Conservation (phyloP, 1,139 yeast genomes). For the Saccharomyces hybrid region DNA sequence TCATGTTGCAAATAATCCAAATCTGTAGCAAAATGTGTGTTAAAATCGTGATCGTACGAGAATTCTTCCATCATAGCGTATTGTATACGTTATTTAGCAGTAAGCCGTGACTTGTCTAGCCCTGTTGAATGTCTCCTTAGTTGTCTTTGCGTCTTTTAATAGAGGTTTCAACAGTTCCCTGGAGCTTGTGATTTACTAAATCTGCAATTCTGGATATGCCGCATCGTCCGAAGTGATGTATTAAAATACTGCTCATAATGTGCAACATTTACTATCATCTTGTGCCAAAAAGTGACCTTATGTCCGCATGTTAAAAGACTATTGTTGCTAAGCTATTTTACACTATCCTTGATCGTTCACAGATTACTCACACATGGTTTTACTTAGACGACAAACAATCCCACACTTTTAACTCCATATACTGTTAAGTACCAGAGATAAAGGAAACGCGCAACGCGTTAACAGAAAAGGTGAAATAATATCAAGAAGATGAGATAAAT, state of each 20-base stretch:
- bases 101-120: not conserved
- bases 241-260: not conserved
- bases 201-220: not conserved
- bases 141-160: slow-evolving; percentile 5
- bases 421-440: not conserved
- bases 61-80: slow-evolving; percentile 7
- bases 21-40: slow-evolving; percentile 9
- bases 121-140: not conserved
- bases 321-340: not conserved
- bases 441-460: slow-evolving; percentile 1
- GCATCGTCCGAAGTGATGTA: not conserved
- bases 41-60: slow-evolving; percentile 10
- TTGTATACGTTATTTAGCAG: not conserved
- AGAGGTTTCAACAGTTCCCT: not conserved
- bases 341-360: not conserved
- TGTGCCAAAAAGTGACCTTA: not conserved
- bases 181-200: not conserved
- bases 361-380: not conserved
- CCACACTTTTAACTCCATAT: not conserved
- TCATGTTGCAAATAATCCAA: slow-evolving; percentile 3
- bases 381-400: not conserved
- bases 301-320: not conserved
- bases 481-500: not conserved
- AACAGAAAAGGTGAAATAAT: not conserved
- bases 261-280: not conserved